Evolutionary conservation across 345 rosid species (phyloP).

Genomic region (Eucalyptus curtisii): DNA sequence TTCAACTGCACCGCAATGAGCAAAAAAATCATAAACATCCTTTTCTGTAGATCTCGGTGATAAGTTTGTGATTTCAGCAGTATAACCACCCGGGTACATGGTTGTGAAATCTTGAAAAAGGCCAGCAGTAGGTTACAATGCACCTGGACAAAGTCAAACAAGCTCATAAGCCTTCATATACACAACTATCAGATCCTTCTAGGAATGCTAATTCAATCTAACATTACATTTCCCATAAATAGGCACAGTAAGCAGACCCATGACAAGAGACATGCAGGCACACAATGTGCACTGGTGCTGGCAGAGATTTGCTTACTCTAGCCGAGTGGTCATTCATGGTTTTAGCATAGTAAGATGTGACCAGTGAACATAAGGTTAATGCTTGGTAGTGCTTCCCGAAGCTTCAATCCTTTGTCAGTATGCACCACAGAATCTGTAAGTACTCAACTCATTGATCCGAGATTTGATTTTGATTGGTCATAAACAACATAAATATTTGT

Average conservation of each 20-base stretch:
- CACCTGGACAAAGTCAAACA: neutral
- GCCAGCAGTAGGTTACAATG: neutral
- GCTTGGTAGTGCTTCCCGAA: neutral
- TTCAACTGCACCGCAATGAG: constrained; percentile 61
- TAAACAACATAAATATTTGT: neutral
- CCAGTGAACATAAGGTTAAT: neutral
- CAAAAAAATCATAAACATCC: constrained; percentile 58
- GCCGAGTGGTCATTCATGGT: neutral
- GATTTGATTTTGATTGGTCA: neutral
- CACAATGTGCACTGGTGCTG: neutral
- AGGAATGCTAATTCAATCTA: neutral
- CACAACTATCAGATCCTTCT: neutral
- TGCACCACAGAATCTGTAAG: neutral
- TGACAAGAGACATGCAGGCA: neutral
- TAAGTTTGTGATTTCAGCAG: constrained; percentile 64
- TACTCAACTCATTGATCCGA: neutral
- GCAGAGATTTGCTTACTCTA: neutral
- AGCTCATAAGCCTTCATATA: neutral
- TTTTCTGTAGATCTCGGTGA: constrained; percentile 63
- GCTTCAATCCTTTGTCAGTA: neutral
- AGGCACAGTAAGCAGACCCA: neutral
- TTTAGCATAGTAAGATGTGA: neutral
- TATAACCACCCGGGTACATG: constrained; percentile 64
- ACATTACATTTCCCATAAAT: neutral
- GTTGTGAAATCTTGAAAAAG: neutral